Evolutionary conservation across 148 eudicot genomes (phyloP), one percentile per base, ranked within the genome.

Genomic region (Linanthus parryae): DNA sequence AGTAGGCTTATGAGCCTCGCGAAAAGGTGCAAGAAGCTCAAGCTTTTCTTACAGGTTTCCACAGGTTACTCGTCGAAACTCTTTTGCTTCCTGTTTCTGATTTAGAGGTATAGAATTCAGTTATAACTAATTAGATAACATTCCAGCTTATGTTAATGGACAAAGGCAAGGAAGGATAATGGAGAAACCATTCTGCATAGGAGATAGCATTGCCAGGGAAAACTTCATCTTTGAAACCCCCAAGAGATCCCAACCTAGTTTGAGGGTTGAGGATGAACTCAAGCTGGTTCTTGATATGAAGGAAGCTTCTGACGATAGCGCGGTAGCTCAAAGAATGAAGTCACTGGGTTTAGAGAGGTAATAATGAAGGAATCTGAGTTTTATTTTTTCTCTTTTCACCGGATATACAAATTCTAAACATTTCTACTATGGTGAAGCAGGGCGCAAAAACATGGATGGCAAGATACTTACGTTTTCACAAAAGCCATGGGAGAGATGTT

Each of bases 401-500:
- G 10, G 5, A 15, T 42, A 2, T 18, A 15, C 42, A 15, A 16
- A n/a, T 42, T 42, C 45, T 10, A 2, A 5, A 20, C 23, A 21
- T 44, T 44, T 44, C 2, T 8, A 21, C 26, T 44, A 18, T 16
- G 19, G 16, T 13, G 25, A 22, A 42, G 38, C 65, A 91, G 98
- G 78, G 96, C 98, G 14, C 75, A 81, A 56, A 75, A 81, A 58
- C 70, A 84, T 22, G 98, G 98, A 17, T 92, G 98, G 98, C 98
- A 92, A 77, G 98, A 92, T 59, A 92, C 98, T 0, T 92, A 92
- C 25, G 98, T 87, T 30, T 92, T 92, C 64, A 92, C 98, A 13
- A 92, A 92, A 68, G 98, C 98, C n/a, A 92, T 92, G 96, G 96
- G 98, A 42, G 98, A 92, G 63, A 92, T 92, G 96, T 44, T 87